Conservation (phyloP, 1,139 yeast species). For the Debaryomyces robertsiae region DNA sequence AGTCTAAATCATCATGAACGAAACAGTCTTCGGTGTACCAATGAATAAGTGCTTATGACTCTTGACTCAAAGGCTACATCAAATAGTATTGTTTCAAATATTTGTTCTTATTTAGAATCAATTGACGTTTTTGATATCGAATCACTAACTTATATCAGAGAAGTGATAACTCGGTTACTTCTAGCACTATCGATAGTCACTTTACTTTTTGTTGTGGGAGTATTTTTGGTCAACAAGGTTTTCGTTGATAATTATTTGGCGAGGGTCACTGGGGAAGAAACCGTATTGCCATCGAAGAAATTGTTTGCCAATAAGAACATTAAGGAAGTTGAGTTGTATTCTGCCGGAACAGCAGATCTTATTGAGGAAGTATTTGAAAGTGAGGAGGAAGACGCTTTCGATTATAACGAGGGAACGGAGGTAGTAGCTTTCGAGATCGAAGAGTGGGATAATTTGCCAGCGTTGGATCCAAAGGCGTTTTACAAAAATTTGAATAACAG, state of each 20-base stretch:
- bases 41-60: constrained; percentile 6
- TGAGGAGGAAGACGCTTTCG: not conserved
- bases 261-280: not conserved
- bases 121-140: not conserved
- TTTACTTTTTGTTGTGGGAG: not conserved
- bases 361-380: constrained; percentile 4
- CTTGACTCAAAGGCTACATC: not conserved
- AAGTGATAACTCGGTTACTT: not conserved
- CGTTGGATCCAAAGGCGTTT: constrained; percentile 27
- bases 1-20: too few relatives aligned
- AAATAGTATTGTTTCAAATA: not conserved
- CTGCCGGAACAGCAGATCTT: not conserved
- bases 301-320: not conserved
- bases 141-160: not conserved
- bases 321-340: not conserved
- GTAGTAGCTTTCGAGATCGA: constrained; percentile 12
- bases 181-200: not conserved
- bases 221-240: not conserved
- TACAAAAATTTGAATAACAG: constrained; percentile 44
- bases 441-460: constrained; percentile 12
- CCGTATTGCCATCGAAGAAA: not conserved
- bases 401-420: not conserved
- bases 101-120: not conserved
- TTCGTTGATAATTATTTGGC: constrained; percentile 1
- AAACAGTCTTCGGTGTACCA: too few relatives aligned